phyloP scores from a whole-genome alignment of 192 early-diverging fungal genomes.

The Fimicolochytrium jonesii region DNA sequence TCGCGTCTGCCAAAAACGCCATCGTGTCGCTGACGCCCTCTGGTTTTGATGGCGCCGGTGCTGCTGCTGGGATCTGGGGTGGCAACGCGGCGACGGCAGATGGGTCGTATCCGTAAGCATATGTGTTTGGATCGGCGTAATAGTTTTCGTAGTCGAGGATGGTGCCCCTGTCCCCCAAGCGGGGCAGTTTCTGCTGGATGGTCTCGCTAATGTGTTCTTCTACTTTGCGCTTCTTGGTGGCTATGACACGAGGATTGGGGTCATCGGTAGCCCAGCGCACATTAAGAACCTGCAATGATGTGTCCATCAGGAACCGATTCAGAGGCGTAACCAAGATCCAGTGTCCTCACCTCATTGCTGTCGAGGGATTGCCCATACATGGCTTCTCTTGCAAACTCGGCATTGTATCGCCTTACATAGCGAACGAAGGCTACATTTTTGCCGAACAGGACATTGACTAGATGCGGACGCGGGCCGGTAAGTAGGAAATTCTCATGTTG shows the following conservation, averaged over 20 bases:
- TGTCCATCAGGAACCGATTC: conserved; percentile 29
- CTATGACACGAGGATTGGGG: conserved; percentile 61
- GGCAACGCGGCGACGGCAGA: conserved; percentile 5
- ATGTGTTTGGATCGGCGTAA: background rate
- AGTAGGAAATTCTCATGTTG: background rate
- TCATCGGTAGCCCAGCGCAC: conserved; percentile 83
- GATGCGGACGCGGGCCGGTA: no score
- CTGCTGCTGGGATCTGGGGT: conserved; percentile 1
- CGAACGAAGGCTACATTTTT: conserved; percentile 83
- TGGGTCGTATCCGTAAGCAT: background rate
- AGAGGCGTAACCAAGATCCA: background rate
- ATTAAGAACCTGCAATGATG: conserved; percentile 45
- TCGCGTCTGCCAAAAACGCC: conserved; percentile 14
- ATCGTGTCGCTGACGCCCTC: conserved; percentile 25
- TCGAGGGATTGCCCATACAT: conserved; percentile 81
- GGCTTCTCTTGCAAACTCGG: conserved; percentile 88
- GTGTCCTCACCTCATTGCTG: conserved; percentile 59
- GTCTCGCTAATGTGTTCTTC: conserved; percentile 53
- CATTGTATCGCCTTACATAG: conserved; percentile 62
- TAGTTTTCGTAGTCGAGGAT: conserved; percentile 51
- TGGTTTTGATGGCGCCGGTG: conserved; percentile 18
- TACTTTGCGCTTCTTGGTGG: conserved; percentile 52
- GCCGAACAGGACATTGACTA: conserved; percentile 65
- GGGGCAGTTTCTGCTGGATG: conserved; percentile 54
- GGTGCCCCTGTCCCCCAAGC: conserved; percentile 46